These are phyloP conservation scores for Dalbergia oliveri DNA, from an alignment of 306 rosid species.

Conservation along the genomic window DNA sequence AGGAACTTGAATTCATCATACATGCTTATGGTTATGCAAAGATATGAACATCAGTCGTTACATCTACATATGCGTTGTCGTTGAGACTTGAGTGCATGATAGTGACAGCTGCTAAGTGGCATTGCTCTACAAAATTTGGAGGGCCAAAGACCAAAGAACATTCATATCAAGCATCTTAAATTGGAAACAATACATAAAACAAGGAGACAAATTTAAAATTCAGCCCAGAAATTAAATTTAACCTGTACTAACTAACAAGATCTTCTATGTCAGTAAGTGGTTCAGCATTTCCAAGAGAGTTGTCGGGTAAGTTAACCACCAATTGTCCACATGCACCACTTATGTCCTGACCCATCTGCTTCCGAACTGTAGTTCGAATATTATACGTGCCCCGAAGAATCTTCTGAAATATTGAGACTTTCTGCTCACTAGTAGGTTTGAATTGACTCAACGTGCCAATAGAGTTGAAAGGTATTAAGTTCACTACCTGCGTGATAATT, in stretches of 20 bases:
- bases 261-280: slow-evolving; percentile 88
- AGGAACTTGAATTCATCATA: background rate
- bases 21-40: background rate
- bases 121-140: background rate
- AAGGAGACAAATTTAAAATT: slow-evolving; percentile 5
- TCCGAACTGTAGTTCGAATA: slow-evolving; percentile 87
- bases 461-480: slow-evolving; percentile 95
- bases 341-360: slow-evolving; percentile 96
- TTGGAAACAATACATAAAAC: background rate
- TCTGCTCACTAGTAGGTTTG: slow-evolving; percentile 72
- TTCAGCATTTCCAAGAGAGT: slow-evolving; percentile 53
- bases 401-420: slow-evolving; percentile 78
- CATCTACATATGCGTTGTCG: background rate
- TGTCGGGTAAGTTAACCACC: slow-evolving; percentile 71
- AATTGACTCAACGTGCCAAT: slow-evolving; percentile 85
- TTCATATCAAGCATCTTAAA: slow-evolving; percentile 29
- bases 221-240: slow-evolving; percentile 12
- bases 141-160: background rate
- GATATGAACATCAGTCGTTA: background rate
- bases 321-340: slow-evolving; percentile 99
- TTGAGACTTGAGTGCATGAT: background rate
- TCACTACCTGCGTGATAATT: slow-evolving; percentile 79
- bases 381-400: slow-evolving; percentile 78
- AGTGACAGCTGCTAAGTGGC: background rate
- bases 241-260: slow-evolving; percentile 62